Conservation (phyloP, 257 asterid genomes). For the Nicotiana tomentosiformis region DNA sequence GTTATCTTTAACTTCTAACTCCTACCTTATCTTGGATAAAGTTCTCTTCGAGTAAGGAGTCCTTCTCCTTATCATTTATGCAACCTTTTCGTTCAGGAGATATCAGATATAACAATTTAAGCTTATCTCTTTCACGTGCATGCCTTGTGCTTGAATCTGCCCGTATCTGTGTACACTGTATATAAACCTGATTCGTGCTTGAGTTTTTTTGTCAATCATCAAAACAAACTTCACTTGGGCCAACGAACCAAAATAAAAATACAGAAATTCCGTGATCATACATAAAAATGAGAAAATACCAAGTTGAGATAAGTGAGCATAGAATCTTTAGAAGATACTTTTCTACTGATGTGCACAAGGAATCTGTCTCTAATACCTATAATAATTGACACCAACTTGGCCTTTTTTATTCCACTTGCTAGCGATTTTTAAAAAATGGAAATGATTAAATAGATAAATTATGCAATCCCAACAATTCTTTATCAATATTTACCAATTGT, state of each 20-base stretch:
- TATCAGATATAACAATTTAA: too few relatives aligned
- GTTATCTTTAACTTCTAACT: too few relatives aligned
- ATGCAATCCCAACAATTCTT: neutral
- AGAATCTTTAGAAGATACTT: constrained; percentile 2
- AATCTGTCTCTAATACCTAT: neutral
- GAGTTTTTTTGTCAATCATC: too few relatives aligned
- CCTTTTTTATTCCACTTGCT: neutral
- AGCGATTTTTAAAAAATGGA: neutral
- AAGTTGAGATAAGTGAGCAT: neutral
- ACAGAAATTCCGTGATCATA: neutral
- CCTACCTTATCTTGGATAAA: too few relatives aligned
- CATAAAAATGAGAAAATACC: neutral
- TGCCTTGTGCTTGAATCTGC: too few relatives aligned
- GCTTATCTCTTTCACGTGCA: too few relatives aligned
- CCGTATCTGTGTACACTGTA: too few relatives aligned
- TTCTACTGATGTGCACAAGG: neutral
- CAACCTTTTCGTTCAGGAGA: too few relatives aligned
- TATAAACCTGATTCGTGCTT: too few relatives aligned
- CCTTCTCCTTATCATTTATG: too few relatives aligned
- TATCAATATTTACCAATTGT: neutral
- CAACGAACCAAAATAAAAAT: neutral
- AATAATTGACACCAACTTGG: neutral
- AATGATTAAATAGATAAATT: neutral
- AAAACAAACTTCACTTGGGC: too few relatives aligned
- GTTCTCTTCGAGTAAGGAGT: too few relatives aligned